Base-by-base conservation (phyloP, 371 early-diverging fungal species). In the Mucor indicus region DNA sequence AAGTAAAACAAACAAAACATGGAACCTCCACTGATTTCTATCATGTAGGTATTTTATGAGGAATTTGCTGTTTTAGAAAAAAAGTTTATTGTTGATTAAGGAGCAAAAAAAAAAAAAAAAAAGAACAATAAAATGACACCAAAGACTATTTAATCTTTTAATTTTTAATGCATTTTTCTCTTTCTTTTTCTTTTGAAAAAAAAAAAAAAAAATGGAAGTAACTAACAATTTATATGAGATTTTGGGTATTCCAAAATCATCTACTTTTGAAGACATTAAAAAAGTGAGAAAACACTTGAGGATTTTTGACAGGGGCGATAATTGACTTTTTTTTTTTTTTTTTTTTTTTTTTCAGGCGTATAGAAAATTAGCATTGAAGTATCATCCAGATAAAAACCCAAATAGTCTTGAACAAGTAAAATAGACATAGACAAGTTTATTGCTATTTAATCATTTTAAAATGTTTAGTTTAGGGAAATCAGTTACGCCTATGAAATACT, bases 331-430 rank as follows among this genome's bases (percentile, higher is more conserved):
- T n/a, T n/a, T 19, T 29, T 39, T 22, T 44, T 15, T 8, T 25
- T 10, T 7, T 38, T 11, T 19, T 32, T 9, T 8, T 27, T 12
- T 27, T 19, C 42, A 64, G 60, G 62, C 77, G 21, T 67, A 65
- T 59, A 74, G 84, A 47, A 73, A 74, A n/a, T 57, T 84, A 15
- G 89, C 89, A 2, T 64, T 82, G 12, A 78, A 76, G 55, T 83
- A 81, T 47, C 91, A 91, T 59, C 91, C 91, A 8, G 89, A 90
- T 61, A 80, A 80, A 47, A 75, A 75, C 37, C 75, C 75, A 24
- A 55, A 59, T 36, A 66, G 73, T 24, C 44, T 62, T 9, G 75
- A 75, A 37, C 37, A 67, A 59, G 75, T 75, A 62, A 23, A 29
- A 21, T 36, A 3, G 23, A 16, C 10, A 24, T 11, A 36, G 30